A percentile compares a stretch with the other conserved stretches of the same genome.
Evolutionary conservation across 768 basidiomycete species (phyloP).

Genomic region (Boletus rufocinnamomeus): DNA sequence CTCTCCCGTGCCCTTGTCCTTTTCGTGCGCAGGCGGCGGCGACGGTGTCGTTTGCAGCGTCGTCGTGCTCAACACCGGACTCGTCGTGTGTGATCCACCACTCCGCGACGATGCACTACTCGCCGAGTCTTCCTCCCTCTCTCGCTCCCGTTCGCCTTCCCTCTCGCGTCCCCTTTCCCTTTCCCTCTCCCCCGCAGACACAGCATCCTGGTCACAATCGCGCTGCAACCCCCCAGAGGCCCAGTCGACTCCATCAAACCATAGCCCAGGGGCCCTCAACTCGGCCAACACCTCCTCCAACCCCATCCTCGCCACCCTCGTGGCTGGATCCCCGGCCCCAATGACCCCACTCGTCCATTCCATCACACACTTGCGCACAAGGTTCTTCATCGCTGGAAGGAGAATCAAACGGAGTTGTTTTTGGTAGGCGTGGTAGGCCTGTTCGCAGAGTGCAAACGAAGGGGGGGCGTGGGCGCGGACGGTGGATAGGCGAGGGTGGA

Average conservation of each 20-base stretch:
- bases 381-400: slow-evolving; percentile 64
- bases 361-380: slow-evolving; percentile 65
- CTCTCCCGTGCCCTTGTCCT: slow-evolving; percentile 37
- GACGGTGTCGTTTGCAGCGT: slow-evolving; percentile 80
- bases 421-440: slow-evolving; percentile 57
- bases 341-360: slow-evolving; percentile 52
- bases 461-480: slow-evolving; percentile 58
- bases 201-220: slow-evolving; percentile 43
- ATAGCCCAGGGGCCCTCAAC: slow-evolving; percentile 57
- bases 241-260: slow-evolving; percentile 79
- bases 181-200: slow-evolving; percentile 14
- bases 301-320: slow-evolving; percentile 54
- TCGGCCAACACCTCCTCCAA: slow-evolving; percentile 61
- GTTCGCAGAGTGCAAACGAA: slow-evolving; percentile 62
- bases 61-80: slow-evolving; percentile 71
- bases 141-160: slow-evolving; percentile 38
- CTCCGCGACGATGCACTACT: slow-evolving; percentile 49
- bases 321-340: slow-evolving; percentile 52
- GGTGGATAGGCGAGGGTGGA: slow-evolving; percentile 52
- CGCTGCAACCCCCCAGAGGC: slow-evolving; percentile 27
- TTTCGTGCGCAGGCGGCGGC: slow-evolving; percentile 54
- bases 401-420: slow-evolving; percentile 62
- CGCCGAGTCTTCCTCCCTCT: slow-evolving; percentile 50
- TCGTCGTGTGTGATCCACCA: slow-evolving; percentile 60
- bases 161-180: slow-evolving; percentile 30